Conservation (phyloP, 306 rosid genomes). For the Inga oerstediana region DNA sequence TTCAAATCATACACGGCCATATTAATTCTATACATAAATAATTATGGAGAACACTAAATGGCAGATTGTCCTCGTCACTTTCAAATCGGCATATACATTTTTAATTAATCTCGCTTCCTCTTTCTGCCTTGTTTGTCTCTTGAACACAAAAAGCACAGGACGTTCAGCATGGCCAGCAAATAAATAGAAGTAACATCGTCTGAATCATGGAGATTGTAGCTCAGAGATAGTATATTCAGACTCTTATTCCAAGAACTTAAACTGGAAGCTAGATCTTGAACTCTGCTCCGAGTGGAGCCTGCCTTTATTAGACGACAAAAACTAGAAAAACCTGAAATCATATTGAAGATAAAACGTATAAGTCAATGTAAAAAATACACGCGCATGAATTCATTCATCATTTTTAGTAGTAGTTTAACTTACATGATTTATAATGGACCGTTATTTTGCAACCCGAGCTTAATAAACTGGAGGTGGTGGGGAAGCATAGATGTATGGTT, state of each 20-base stretch:
- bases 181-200: slow-evolving; percentile 48
- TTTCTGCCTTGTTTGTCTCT: slow-evolving; percentile 36
- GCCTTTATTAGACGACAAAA: slow-evolving; percentile 68
- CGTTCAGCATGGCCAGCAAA: slow-evolving; percentile 56
- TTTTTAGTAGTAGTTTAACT: slow-evolving; percentile 37
- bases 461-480: slow-evolving; percentile 66
- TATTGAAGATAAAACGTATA: not conserved
- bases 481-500: slow-evolving; percentile 53
- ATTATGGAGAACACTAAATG: slow-evolving; percentile 38
- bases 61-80: slow-evolving; percentile 41
- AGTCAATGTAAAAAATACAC: not conserved
- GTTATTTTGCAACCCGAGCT: slow-evolving; percentile 12
- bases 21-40: slow-evolving; percentile 46
- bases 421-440: slow-evolving; percentile 54
- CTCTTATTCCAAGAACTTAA: slow-evolving; percentile 60
- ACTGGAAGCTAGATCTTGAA: slow-evolving; percentile 54
- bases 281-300: slow-evolving; percentile 50
- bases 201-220: slow-evolving; percentile 39
- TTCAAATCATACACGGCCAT: slow-evolving; percentile 47
- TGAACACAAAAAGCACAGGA: slow-evolving; percentile 49
- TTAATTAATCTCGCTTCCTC: slow-evolving; percentile 37
- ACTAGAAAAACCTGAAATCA: slow-evolving; percentile 68
- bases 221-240: slow-evolving; percentile 40
- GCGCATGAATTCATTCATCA: not conserved
- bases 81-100: slow-evolving; percentile 46